Base-by-base conservation (phyloP, 805 yeast genomes). In the Hanseniaspora valbyensis region DNA sequence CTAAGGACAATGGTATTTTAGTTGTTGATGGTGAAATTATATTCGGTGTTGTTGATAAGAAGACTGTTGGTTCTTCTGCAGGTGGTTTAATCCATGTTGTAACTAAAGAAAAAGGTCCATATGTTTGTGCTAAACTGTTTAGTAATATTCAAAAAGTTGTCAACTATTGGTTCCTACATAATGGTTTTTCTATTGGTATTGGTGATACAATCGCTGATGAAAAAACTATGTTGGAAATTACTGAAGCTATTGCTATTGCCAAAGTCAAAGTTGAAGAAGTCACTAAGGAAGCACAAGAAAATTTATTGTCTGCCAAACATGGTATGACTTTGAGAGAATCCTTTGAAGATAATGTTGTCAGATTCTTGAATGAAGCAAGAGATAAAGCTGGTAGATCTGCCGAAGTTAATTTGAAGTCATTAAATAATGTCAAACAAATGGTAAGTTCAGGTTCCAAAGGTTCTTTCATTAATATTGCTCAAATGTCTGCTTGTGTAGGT, bases 251-350 rank as follows among this genome's bases (percentile, higher is more conserved):
- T 66, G 81, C 86, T 46, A 86, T 81, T 54, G 98, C 98, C 14
- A 94, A 94, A 67, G 77, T 76, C 42, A 87, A 90, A 70, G 99
- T 92, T 36, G 96, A 90, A 64, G 92, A 84, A 60, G 90, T 90
- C 50, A 90, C 92, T 54, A 69, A 77, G 58, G 95, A 87, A 62
- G 98, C 97, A 2, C 97, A 92, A 65, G 81, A 77, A 41, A 90
- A 92, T 62, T 73, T 74, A 54, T 72, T 92, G 58, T 86, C 87
- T 38, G 95, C 96, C 28, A 96, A 92, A 65, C 97, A 96, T 28
- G 99, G 99, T 83, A 92, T 92, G 99, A 92, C 99, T 2, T 74
- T 92, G 58, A 83, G 99, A 70, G 98, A 92, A 68, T 88, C 97
- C 18, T 92, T 92, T 61, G 99, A 92, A 71, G 96, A 89, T 68